Conservation (phyloP, 192 early-diverging fungal species). For the Entomortierella lignicola region DNA sequence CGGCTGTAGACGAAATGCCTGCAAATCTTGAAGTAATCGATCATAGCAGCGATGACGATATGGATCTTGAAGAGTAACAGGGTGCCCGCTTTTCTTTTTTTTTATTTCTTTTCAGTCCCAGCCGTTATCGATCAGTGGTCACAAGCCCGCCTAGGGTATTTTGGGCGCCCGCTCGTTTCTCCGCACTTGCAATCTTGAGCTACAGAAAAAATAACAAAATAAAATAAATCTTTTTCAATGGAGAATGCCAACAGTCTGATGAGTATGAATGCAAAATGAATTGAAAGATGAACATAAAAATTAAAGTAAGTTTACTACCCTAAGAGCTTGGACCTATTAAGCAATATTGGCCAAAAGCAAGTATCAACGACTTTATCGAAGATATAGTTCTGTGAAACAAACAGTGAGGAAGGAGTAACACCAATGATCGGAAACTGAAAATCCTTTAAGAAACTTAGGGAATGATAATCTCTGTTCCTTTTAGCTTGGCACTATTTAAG, state of each 20-base stretch:
- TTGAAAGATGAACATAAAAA: constrained; percentile 7
- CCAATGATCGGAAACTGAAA: too few species aligned
- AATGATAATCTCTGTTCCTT: neutral
- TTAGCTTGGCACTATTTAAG: too few species aligned
- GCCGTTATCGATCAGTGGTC: neutral
- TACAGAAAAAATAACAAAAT: too few species aligned
- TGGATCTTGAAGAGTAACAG: neutral
- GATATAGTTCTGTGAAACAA: neutral
- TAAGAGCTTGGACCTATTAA: too few species aligned
- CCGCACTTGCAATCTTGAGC: neutral
- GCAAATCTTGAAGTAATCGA: constrained; percentile 7
- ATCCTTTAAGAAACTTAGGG: neutral
- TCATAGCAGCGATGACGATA: neutral
- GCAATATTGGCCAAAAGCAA: too few species aligned
- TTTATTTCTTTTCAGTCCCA: neutral
- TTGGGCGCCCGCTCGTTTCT: neutral
- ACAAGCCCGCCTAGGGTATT: neutral
- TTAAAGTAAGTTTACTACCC: too few species aligned
- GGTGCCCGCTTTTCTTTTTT: neutral
- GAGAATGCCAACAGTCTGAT: too few species aligned
- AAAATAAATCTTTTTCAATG: too few species aligned
- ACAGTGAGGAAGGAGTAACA: neutral
- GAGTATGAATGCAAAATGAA: too few species aligned
- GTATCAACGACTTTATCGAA: too few species aligned
- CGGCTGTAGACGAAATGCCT: neutral